phyloP scores from a whole-genome alignment of 805 yeast genomes.

The Zygoascus flipseniorum region DNA sequence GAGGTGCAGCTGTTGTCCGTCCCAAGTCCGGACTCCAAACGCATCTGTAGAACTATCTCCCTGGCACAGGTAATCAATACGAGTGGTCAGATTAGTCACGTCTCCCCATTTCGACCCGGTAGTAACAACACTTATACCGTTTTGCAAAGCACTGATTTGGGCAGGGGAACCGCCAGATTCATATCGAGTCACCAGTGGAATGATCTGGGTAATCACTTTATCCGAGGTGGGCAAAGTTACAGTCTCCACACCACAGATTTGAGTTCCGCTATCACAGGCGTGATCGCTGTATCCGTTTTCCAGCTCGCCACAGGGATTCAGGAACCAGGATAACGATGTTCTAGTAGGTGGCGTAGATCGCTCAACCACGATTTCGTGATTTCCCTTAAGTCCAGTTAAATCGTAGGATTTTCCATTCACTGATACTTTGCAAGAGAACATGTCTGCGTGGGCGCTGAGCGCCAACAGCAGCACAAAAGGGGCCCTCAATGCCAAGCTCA shows the following conservation, averaged over 20 bases:
- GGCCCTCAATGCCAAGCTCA: not conserved
- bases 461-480: not conserved
- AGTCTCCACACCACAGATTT: slow-evolving; percentile 66
- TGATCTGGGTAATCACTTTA: slow-evolving; percentile 46
- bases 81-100: slow-evolving; percentile 30
- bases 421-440: slow-evolving; percentile 21
- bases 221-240: slow-evolving; percentile 41
- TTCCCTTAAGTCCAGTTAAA: slow-evolving; percentile 41
- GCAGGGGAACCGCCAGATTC: slow-evolving; percentile 12
- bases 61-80: slow-evolving; percentile 25
- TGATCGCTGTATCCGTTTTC: slow-evolving; percentile 22
- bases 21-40: slow-evolving; percentile 14
- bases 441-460: not conserved
- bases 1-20: slow-evolving; percentile 11
- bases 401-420: slow-evolving; percentile 27
- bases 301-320: slow-evolving; percentile 61
- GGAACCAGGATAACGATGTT: slow-evolving; percentile 54
- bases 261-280: slow-evolving; percentile 59
- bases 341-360: slow-evolving; percentile 73
- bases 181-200: slow-evolving; percentile 35
- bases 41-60: slow-evolving; percentile 6
- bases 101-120: slow-evolving; percentile 68
- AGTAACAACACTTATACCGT: slow-evolving; percentile 34
- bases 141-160: slow-evolving; percentile 17
- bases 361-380: slow-evolving; percentile 34